A percentile compares a stretch with the other conserved stretches of the same genome.
phyloP scores from a whole-genome alignment of 768 basidiomycete genomes.

The Guyanaporus albipodus region DNA sequence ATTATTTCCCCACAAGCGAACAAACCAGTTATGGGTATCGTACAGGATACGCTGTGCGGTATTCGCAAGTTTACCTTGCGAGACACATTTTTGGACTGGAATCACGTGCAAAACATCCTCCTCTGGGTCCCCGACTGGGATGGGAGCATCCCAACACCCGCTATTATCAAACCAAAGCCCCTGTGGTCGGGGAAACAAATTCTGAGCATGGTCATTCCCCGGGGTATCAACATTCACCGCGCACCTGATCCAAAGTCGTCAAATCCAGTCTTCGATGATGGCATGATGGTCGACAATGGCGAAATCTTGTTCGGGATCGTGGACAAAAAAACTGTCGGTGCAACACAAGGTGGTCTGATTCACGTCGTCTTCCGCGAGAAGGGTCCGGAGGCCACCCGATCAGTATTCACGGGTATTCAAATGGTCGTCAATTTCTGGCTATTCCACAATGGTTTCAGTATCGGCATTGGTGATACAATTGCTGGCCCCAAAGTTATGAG shows the following conservation, averaged over 20 bases:
- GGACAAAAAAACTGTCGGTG: slow-evolving; percentile 98
- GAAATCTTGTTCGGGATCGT: slow-evolving; percentile 94
- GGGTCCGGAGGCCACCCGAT: slow-evolving; percentile 86
- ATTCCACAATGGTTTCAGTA: slow-evolving; percentile 98
- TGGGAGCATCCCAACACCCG: slow-evolving; percentile 85
- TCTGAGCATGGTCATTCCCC: slow-evolving; percentile 85
- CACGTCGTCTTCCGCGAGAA: slow-evolving; percentile 98
- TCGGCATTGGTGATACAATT: slow-evolving; percentile 98
- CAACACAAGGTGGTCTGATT: slow-evolving; percentile 88
- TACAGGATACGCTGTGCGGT: slow-evolving; percentile 97
- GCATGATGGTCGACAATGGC: slow-evolving; percentile 95
- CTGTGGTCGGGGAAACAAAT: slow-evolving; percentile 99
- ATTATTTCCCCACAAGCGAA: slow-evolving; percentile 99
- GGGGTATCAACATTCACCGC: slow-evolving; percentile 90
- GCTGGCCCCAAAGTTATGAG: slow-evolving; percentile 88
- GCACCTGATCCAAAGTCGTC: slow-evolving; percentile 74
- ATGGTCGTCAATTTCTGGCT: slow-evolving; percentile 98
- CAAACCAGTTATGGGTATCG: slow-evolving; percentile 99
- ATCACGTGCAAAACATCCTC: slow-evolving; percentile 92
- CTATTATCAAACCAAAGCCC: slow-evolving; percentile 94
- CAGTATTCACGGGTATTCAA: slow-evolving; percentile 91
- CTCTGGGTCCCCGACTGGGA: slow-evolving; percentile 99
- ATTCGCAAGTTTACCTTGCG: slow-evolving; percentile 96
- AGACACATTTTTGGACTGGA: slow-evolving; percentile 95
- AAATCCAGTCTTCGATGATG: slow-evolving; percentile 86